Evolutionary conservation across 805 yeast species (phyloP).

Genomic region (Zygotorulaspora danielsina): DNA sequence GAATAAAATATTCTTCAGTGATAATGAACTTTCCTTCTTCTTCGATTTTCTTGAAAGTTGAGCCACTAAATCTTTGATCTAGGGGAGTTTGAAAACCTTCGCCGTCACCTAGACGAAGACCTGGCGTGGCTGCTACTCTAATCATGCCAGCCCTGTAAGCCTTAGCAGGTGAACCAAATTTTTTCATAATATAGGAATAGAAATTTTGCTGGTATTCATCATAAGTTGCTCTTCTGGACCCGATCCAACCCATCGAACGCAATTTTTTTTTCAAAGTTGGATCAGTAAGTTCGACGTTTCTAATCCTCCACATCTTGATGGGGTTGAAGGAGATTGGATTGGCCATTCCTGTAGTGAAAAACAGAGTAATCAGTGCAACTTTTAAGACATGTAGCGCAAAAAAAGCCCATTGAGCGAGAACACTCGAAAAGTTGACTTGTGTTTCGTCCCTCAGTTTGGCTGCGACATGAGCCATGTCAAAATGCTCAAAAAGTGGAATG

Average conservation of each 20-base stretch:
- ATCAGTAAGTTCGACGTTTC: conserved; percentile 29
- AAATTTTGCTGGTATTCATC: conserved; percentile 67
- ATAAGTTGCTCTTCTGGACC: conserved; percentile 66
- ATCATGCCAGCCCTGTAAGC: conserved; percentile 75
- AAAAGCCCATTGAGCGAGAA: conserved; percentile 57
- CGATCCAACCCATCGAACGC: conserved; percentile 87
- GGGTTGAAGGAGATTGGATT: conserved; percentile 65
- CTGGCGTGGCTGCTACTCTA: conserved; percentile 51
- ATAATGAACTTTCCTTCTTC: conserved; percentile 46
- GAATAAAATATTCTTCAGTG: conserved; percentile 52
- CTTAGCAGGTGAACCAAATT: conserved; percentile 68
- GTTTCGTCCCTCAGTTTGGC: conserved; percentile 48
- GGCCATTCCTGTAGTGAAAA: conserved; percentile 64
- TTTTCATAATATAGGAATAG: conserved; percentile 58
- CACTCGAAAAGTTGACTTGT: conserved; percentile 37
- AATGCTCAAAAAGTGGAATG: conserved; percentile 29
- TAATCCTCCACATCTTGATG: conserved; percentile 30
- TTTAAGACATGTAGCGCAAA: conserved; percentile 71
- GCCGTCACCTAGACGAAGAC: conserved; percentile 60
- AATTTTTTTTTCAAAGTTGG: conserved; percentile 42
- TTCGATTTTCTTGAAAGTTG: conserved; percentile 39
- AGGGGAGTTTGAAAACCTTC: conserved; percentile 77
- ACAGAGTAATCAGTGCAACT: conserved; percentile 47
- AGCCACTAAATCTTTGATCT: conserved; percentile 36
- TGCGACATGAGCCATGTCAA: conserved; percentile 45